Base-by-base conservation (phyloP, 2,329 filamentous ascomycete species). In the Penicillium griseofulvum region DNA sequence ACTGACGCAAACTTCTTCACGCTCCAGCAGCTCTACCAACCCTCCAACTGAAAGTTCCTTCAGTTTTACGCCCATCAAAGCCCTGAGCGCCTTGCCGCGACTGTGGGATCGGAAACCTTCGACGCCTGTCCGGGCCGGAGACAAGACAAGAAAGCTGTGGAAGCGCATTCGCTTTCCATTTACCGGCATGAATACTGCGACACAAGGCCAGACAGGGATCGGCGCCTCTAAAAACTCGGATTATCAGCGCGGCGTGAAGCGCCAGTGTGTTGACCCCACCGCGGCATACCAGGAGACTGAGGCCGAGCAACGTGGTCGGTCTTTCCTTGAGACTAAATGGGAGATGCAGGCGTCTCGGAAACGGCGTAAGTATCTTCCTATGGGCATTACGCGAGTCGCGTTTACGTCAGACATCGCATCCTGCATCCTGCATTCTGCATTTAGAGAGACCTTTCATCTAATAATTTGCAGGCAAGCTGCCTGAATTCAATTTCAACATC, bases 91-190 rank as follows among this genome's bases (percentile, higher is more conserved):
- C 31, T 56, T 66, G 34, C 74, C 74, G 29, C 74, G 73, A 53
- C 61, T 74, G 54, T 78, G 76, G 76, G 76, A 78, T 52, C 75
- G 76, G 54, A 74, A 74, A 52, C 76, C 76, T 17, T 71, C 75
- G 4, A 76, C 73, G 6, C 71, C 76, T 4, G 73, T 75, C 46
- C 58, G 69, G 36, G 61, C 70, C 14, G 73, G 74, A 11, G 67
- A 72, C 38, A 75, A 74, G 38, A 68, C 75, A 37, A 74, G 74
- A 46, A 79, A 77, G 53, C 67, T 79, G 52, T 79, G 76, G 76
- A 79, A 78, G 60, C 71, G 76, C 45, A 71, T 78, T 55, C 68
- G 68, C 28, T 63, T 68, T 7, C 71, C 70, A 4, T 74, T 74
- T 52, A 65, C 69, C 55, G 65, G 62, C 52, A 71, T 72, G 68